phyloP scores from a whole-genome alignment of 2,329 filamentous ascomycete species.

The Metarhizium anisopliae region DNA sequence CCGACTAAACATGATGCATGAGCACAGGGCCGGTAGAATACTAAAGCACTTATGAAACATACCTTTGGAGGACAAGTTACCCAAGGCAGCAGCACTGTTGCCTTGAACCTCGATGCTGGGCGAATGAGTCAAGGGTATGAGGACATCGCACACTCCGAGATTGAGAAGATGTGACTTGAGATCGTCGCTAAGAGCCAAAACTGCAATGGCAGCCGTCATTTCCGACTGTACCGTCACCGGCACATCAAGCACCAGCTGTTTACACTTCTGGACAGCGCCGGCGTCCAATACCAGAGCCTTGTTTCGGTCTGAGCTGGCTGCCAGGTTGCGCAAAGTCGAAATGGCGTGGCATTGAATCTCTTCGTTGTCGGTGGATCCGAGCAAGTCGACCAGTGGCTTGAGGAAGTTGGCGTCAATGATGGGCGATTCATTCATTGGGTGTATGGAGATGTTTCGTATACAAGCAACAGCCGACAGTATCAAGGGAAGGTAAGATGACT shows the following conservation, averaged over 20 bases:
- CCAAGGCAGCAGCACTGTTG: conserved; percentile 91
- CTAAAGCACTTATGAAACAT: conserved; percentile 17
- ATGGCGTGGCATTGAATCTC: conserved; percentile 99
- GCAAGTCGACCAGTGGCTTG: conserved; percentile 83
- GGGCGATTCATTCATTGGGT: conserved; percentile 93
- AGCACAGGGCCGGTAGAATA: background rate
- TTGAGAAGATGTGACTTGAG: conserved; percentile 86
- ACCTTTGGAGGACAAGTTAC: conserved; percentile 97
- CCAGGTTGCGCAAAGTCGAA: conserved; percentile 88
- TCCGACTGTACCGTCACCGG: conserved; percentile 93
- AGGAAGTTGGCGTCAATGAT: conserved; percentile 98
- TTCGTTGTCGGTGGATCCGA: conserved; percentile 94
- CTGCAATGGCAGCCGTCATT: conserved; percentile 99
- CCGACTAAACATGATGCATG: conserved; percentile 52
- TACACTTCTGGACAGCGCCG: conserved; percentile 96
- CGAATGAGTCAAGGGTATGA: conserved; percentile 91
- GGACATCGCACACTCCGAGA: conserved; percentile 88
- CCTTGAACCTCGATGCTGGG: conserved; percentile 97
- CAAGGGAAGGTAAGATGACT: conserved; percentile 90
- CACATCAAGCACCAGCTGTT: conserved; percentile 87
- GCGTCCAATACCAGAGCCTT: conserved; percentile 96
- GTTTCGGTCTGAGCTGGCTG: conserved; percentile 94
- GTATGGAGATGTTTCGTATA: conserved; percentile 98
- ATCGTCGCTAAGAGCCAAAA: conserved; percentile 90
- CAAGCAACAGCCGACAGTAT: conserved; percentile 96